Conservation (phyloP, 1,139 yeast species). For the Hemisphaericaspora subhashii region DNA sequence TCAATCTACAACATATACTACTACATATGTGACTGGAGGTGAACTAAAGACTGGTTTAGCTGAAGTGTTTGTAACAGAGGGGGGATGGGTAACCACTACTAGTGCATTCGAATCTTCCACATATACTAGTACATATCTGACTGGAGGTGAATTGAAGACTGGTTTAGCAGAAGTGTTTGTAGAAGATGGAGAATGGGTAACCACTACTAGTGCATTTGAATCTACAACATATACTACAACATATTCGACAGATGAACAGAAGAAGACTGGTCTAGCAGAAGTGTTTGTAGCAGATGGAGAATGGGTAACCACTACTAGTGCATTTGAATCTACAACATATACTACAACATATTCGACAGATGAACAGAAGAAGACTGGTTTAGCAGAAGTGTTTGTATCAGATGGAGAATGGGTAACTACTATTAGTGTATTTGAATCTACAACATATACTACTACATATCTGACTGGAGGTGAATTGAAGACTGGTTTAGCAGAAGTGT, state of each 20-base stretch:
- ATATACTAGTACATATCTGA: no score
- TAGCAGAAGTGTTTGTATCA: neutral
- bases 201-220: slow-evolving; percentile 1
- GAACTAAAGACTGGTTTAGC: no score
- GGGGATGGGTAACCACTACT: no score
- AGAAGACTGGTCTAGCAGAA: neutral
- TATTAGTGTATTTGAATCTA: neutral
- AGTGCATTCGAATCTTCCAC: no score
- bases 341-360: neutral
- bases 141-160: no score
- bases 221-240: slow-evolving; percentile 1
- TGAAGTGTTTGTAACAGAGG: no score
- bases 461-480: neutral
- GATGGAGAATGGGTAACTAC: slow-evolving; percentile 7
- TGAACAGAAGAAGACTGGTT: neutral
- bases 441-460: neutral
- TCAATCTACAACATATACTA: no score
- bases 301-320: slow-evolving; percentile 5
- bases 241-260: neutral
- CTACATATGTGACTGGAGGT: no score
- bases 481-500: neutral
- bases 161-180: no score
- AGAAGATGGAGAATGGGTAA: slow-evolving; percentile 4
- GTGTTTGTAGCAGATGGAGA: slow-evolving; percentile 2
- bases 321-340: neutral